Conservation (phyloP, 768 basidiomycete species). For the Phallus indusiatus region DNA sequence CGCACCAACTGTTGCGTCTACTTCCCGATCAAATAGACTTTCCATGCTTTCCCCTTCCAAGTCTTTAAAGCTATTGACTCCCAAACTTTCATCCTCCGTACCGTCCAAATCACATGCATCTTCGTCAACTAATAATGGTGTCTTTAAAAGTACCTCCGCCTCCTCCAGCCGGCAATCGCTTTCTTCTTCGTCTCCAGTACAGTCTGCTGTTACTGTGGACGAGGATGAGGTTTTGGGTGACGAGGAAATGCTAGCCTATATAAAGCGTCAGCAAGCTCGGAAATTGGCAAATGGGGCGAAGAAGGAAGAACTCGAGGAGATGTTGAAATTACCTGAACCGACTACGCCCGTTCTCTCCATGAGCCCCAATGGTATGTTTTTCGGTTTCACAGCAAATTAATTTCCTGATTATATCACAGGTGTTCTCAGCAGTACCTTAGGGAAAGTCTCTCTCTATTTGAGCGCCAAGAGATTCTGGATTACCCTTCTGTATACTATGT, state of each 20-base stretch:
- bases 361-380: conserved; percentile 58
- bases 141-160: conserved; percentile 40
- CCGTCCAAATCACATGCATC: conserved; percentile 45
- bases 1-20: conserved; percentile 16
- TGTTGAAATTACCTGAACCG: conserved; percentile 91
- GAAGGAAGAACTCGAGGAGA: conserved; percentile 78
- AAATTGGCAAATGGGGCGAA: conserved; percentile 74
- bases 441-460: conserved; percentile 76
- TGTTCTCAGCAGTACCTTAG: conserved; percentile 55
- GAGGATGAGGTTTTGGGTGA: conserved; percentile 87
- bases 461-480: conserved; percentile 86
- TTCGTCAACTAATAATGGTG: conserved; percentile 39
- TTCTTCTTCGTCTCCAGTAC: conserved; percentile 79
- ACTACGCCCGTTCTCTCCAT: conserved; percentile 55
- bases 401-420: conserved; percentile 30
- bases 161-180: conserved; percentile 59
- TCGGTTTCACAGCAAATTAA: conserved; percentile 1
- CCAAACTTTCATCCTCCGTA: conserved; percentile 59
- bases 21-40: conserved; percentile 51
- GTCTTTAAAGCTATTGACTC: conserved; percentile 69
- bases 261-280: conserved; percentile 82
- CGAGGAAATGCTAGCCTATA: conserved; percentile 95
- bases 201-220: conserved; percentile 50
- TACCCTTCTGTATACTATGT: conserved; percentile 76
- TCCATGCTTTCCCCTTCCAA: conserved; percentile 81